A percentile compares a stretch with the other conserved stretches of the same genome.
Evolutionary conservation across 2,329 filamentous ascomycete genomes (phyloP).

Genomic region (Chrysoporthe cubensis): DNA sequence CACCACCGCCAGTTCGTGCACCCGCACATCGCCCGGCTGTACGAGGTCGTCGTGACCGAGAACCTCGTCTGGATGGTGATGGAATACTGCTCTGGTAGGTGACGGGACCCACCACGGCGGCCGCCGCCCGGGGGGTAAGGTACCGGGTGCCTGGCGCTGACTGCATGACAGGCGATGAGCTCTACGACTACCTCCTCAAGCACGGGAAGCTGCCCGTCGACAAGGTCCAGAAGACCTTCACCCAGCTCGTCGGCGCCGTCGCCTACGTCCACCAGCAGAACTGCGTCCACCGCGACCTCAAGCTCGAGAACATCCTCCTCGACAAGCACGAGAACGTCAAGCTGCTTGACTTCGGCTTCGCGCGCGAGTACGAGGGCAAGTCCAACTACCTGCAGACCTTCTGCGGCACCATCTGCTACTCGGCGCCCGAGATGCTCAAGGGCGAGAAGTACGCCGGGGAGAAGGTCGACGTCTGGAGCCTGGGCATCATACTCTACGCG

Average conservation of each 20-base stretch:
- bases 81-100: constrained; percentile 88
- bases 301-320: constrained; percentile 93
- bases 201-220: constrained; percentile 81
- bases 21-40: constrained; percentile 92
- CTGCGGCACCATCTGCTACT: constrained; percentile 97
- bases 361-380: constrained; percentile 93
- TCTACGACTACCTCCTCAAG: constrained; percentile 92
- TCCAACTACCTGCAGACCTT: constrained; percentile 95
- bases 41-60: constrained; percentile 98
- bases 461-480: constrained; percentile 96
- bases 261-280: constrained; percentile 93
- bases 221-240: constrained; percentile 94
- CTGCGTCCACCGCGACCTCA: constrained; percentile 95
- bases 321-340: constrained; percentile 98
- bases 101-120: constrained; percentile 16
- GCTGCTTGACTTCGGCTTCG: constrained; percentile 97
- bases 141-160: constrained; percentile 34
- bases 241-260: constrained; percentile 92
- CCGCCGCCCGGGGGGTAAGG: no score
- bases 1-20: constrained; percentile 98
- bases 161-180: constrained; percentile 74
- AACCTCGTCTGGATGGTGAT: constrained; percentile 92
- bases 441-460: constrained; percentile 97
- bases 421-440: constrained; percentile 96
- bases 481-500: constrained; percentile 84